These are phyloP conservation scores for Trichoderma gamsii DNA, from an alignment of 495 filamentous ascomycete species.

Conservation along the genomic window DNA sequence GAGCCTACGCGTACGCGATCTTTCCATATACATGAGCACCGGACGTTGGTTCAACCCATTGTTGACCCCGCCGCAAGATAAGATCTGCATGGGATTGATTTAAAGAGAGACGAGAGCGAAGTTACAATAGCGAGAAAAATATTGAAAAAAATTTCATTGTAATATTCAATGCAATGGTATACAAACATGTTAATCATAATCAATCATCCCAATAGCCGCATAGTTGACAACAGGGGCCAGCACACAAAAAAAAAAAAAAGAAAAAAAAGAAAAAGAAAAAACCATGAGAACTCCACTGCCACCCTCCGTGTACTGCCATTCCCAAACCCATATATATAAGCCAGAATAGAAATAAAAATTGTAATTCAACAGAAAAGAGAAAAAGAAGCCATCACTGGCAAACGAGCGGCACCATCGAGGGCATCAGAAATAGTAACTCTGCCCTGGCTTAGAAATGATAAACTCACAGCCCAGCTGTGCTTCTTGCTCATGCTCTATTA, in stretches of 20 bases:
- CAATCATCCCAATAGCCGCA: conserved; percentile 12
- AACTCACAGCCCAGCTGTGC: conserved; percentile 73
- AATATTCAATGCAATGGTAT: conserved; percentile 14
- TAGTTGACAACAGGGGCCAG: background rate
- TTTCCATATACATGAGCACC: no score
- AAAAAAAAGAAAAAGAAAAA: background rate
- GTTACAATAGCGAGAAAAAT: background rate
- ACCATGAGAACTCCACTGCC: background rate
- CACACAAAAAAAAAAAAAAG: background rate
- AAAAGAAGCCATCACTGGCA: background rate
- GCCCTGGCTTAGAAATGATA: conserved; percentile 55
- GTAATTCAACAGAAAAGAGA: background rate
- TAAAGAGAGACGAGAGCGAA: conserved; percentile 21
- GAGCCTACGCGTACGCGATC: no score
- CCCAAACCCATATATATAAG: conserved; percentile 1
- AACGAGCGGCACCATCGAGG: background rate
- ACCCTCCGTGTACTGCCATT: background rate
- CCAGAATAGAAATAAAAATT: background rate
- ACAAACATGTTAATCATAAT: conserved; percentile 12
- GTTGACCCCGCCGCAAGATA: no score
- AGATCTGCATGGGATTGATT: no score
- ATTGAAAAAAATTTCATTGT: background rate
- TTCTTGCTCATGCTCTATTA: conserved; percentile 54
- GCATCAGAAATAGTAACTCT: conserved; percentile 32
- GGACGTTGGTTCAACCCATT: no score